Evolutionary conservation across 495 filamentous ascomycete species (phyloP), one percentile per base, ranked within the genome.

Genomic region (Aspergillus cristatus): DNA sequence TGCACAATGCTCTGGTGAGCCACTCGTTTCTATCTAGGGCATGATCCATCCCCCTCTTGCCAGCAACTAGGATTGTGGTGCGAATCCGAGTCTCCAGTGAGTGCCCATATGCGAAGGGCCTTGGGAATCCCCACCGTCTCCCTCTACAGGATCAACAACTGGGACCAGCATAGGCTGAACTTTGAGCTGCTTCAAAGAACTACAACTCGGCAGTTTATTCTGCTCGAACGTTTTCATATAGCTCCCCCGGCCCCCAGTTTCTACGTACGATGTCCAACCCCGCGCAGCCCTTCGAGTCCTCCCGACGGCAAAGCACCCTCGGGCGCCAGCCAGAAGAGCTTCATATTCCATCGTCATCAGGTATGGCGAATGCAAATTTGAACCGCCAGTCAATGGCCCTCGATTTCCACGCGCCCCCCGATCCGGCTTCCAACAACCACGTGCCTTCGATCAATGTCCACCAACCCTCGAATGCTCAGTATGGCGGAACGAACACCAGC

Each of bases 271-370:
- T 70, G 57, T 63, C 70, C 35, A 72, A 65, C 44, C 60, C 63
- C 17, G 43, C 59, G 29, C 66, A 65, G 44, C 53, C 68, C 14
- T 79, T 70, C 54, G 75, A 77, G 18, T 68, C 69, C 17, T 63
- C 71, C 28, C 68, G 76, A 47, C 66, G 76, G 47, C 53, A 64
- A 33, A 63, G 68, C 28, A 55, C 60, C 10, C 71, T 69, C 40
- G 63, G 57, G 18, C 68, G 78, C 34, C 67, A 72, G 32, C 67
- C 74, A 43, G 85, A 89, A 47, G 86, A 93, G 65, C 71, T 89
- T 48, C 85, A 90, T 60, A 81, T 90, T 42, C 75, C 80, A 29
- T 65, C 81, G 11, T 65, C 81, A 11, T 68, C 72, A 29, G 68
- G 70, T 48, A 32, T 48, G 32, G 46, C 47, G 28, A 57, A 67